phyloP scores from a whole-genome alignment of 805 yeast genomes.

The Maudiozyma serrabonitensis region DNA sequence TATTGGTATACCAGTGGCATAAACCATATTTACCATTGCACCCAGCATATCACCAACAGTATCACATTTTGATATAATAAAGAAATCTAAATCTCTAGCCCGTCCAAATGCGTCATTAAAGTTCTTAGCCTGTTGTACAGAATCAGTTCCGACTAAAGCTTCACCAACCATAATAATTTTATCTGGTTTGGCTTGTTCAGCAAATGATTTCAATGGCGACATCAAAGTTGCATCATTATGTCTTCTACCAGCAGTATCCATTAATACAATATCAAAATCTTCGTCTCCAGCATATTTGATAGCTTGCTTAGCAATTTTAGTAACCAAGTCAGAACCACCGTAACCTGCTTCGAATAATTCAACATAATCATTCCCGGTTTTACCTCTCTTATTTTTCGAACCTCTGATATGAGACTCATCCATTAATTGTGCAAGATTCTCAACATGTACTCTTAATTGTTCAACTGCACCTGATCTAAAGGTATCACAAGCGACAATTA shows the following conservation, averaged over 20 bases:
- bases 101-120: slow-evolving; percentile 91
- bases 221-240: slow-evolving; percentile 89
- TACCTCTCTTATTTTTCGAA: slow-evolving; percentile 29
- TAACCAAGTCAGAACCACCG: slow-evolving; percentile 92
- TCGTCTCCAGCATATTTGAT: slow-evolving; percentile 66
- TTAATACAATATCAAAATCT: slow-evolving; percentile 72
- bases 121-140: slow-evolving; percentile 89
- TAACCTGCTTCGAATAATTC: slow-evolving; percentile 91
- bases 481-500: slow-evolving; percentile 95
- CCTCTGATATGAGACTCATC: slow-evolving; percentile 33
- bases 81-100: slow-evolving; percentile 71
- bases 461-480: slow-evolving; percentile 99
- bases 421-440: slow-evolving; percentile 63
- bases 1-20: slow-evolving; percentile 91
- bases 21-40: slow-evolving; percentile 94
- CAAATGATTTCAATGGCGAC: slow-evolving; percentile 93
- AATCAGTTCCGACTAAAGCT: slow-evolving; percentile 94
- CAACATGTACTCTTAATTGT: slow-evolving; percentile 88
- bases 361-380: slow-evolving; percentile 34
- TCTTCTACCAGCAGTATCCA: slow-evolving; percentile 97
- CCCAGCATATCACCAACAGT: slow-evolving; percentile 97
- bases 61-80: slow-evolving; percentile 88
- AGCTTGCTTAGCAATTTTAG: slow-evolving; percentile 86
- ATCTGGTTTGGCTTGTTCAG: slow-evolving; percentile 90
- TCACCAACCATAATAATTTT: slow-evolving; percentile 98